Base-by-base conservation (phyloP, 2,329 filamentous ascomycete species). In the Samsoniella hepiali region DNA sequence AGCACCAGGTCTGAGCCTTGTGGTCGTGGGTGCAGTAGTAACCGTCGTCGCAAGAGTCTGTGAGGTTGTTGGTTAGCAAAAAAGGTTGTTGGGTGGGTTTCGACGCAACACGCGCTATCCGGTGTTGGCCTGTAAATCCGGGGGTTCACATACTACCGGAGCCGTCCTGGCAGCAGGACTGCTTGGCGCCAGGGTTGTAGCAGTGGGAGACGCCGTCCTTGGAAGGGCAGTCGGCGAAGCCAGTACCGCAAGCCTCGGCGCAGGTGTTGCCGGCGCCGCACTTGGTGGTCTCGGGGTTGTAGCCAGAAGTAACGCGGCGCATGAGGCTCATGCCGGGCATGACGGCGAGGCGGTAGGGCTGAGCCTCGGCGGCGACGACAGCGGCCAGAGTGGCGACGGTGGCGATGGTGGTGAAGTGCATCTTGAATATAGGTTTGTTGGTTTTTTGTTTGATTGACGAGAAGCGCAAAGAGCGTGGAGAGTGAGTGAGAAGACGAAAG, bases 1-100 rank as follows among this genome's bases (percentile, higher is more conserved):
- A 89, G 78, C 86, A 89, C 77, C 82, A 82, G 40, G 85, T 87
- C 63, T 79, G 75, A 61, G 75, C 73, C 51, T 73, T 69, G 59
- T 74, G 72, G 71, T 87, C 81, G 67, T 81, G 77, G n/a, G 84
- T 81, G 77, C 87, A 89, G 78, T 84, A 88, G 78, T 83, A 89
- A 57, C 84, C 84, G 17, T 75, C 72, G 38, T 85, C 81, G 72
- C 86, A 89, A 38, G 85, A 84, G 74, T 85, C 85, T 87, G 59
- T 34, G 6, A 22, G n/a, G 15, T 50, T 53, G 27, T 32, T 53
- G 36, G 58, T 60, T 42, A 60, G 58, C 36, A 22, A 45, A 22
- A 45, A 15, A 7, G 9, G 36, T 17, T 22, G 27, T n/a, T 22
- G 13, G 4, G 3, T 1, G 31, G 22, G 10, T 22, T 13, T 42